These are phyloP conservation scores for Protomyces arabidopsidicola DNA, from an alignment of 1,139 yeast species.

Conservation along the genomic window DNA sequence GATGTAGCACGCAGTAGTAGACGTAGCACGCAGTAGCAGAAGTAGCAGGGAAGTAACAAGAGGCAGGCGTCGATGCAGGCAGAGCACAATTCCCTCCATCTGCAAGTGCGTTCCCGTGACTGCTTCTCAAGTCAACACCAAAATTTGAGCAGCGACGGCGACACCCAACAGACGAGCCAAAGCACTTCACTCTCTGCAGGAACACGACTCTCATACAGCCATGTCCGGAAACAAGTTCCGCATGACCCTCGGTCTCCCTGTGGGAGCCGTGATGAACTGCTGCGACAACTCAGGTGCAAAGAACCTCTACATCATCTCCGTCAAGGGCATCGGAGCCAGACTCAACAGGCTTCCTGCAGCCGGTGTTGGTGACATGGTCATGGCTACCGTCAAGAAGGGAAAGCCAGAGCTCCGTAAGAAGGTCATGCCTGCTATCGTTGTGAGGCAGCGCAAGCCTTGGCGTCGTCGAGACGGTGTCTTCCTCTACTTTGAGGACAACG, in stretches of 20 bases:
- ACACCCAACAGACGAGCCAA: not conserved
- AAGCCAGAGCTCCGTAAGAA: conserved; percentile 99
- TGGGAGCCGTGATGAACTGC: conserved; percentile 99
- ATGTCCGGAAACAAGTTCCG: conserved; percentile 89
- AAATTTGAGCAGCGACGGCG: not conserved
- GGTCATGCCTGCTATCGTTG: conserved; percentile 99
- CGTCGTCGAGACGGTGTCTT: conserved; percentile 99
- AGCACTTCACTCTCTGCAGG: not conserved
- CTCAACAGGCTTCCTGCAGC: conserved; percentile 99
- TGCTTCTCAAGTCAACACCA: not conserved
- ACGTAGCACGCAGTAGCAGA: too few relatives aligned
- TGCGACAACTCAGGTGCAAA: conserved; percentile 99
- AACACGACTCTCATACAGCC: not conserved
- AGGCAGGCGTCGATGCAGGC: too few relatives aligned
- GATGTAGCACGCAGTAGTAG: too few relatives aligned
- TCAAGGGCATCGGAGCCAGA: conserved; percentile 99
- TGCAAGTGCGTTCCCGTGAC: not conserved
- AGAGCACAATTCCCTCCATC: not conserved
- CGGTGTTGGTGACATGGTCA: conserved; percentile 73
- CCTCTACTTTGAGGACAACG: conserved; percentile 99
- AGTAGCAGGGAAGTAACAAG: too few relatives aligned
- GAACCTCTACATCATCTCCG: conserved; percentile 98
- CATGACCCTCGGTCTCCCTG: conserved; percentile 99
- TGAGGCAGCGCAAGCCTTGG: conserved; percentile 99
- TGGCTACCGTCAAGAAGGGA: conserved; percentile 99